phyloP scores from a whole-genome alignment of 441 rosid species.

The Adansonia madagascariensis region DNA sequence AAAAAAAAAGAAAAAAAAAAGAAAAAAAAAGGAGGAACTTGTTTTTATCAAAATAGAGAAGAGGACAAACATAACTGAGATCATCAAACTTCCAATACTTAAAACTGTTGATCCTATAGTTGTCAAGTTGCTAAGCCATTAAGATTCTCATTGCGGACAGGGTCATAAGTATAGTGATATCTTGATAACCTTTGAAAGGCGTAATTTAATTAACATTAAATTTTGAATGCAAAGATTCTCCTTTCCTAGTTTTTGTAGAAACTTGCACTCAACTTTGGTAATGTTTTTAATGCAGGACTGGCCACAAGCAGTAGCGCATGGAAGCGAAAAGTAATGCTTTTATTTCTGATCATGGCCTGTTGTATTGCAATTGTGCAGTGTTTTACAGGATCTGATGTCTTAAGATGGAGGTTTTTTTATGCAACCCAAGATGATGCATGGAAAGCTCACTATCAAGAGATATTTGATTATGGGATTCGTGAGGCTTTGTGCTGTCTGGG shows the following conservation, averaged over 20 bases:
- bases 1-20: no score
- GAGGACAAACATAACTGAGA: not conserved
- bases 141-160: not conserved
- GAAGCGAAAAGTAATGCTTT: slow-evolving; percentile 53
- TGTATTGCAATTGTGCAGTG: slow-evolving; percentile 67
- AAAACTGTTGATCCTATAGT: not conserved
- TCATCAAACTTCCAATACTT: not conserved
- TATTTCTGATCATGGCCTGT: slow-evolving; percentile 53
- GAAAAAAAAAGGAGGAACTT: no score
- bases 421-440: slow-evolving; percentile 82
- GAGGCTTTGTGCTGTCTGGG: slow-evolving; percentile 94
- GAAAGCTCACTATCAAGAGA: slow-evolving; percentile 92
- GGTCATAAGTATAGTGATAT: not conserved
- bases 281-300: slow-evolving; percentile 46
- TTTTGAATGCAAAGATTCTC: not conserved
- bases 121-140: not conserved
- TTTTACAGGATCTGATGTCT: slow-evolving; percentile 74
- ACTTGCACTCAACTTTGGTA: not conserved
- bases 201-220: not conserved
- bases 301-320: slow-evolving; percentile 46
- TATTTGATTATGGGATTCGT: slow-evolving; percentile 90
- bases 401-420: slow-evolving; percentile 88
- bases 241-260: slow-evolving; percentile 3
- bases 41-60: not conserved
- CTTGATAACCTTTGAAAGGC: not conserved